Percentiles rank a stretch among this genome's conserved stretches.
Conservation (phyloP, 2,329 filamentous ascomycete species). For the Chalara sp. region DNA sequence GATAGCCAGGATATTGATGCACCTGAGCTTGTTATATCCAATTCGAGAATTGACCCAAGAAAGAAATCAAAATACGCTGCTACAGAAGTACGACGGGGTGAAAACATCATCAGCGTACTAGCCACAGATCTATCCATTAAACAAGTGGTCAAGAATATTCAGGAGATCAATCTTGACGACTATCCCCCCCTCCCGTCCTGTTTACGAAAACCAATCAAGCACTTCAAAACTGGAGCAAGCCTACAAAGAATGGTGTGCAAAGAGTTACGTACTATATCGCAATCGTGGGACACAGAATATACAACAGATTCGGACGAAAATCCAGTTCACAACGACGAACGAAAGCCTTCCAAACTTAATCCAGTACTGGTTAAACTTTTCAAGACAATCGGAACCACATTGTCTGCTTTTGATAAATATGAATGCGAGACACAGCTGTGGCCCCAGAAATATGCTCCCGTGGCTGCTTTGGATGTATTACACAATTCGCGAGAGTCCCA, state of each 20-base stretch:
- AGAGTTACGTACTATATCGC: slow-evolving; percentile 32
- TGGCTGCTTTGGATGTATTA: slow-evolving; percentile 61
- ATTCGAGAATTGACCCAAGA: slow-evolving; percentile 3
- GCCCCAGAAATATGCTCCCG: slow-evolving; percentile 80
- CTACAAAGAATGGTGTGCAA: slow-evolving; percentile 42
- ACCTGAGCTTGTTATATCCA: neutral
- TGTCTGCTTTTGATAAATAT: slow-evolving; percentile 76
- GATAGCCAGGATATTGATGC: neutral
- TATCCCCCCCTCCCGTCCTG: slow-evolving; percentile 38
- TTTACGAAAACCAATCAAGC: slow-evolving; percentile 46
- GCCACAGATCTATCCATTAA: slow-evolving; percentile 14
- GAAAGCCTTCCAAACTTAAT: slow-evolving; percentile 33
- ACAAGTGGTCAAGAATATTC: slow-evolving; percentile 12
- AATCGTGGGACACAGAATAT: neutral
- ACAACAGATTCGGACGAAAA: slow-evolving; percentile 28
- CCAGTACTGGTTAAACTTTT: slow-evolving; percentile 55
- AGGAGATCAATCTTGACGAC: slow-evolving; percentile 20
- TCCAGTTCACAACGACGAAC: slow-evolving; percentile 26
- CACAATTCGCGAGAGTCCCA: slow-evolving; percentile 65
- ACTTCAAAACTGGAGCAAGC: slow-evolving; percentile 51
- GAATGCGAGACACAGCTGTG: slow-evolving; percentile 68
- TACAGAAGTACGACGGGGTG: slow-evolving; percentile 14
- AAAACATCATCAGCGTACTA: slow-evolving; percentile 22
- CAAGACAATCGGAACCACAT: slow-evolving; percentile 46
- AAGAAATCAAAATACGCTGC: slow-evolving; percentile 24